phyloP scores from a whole-genome alignment of 441 rosid genomes.

The Dalechampia spathulata region DNA sequence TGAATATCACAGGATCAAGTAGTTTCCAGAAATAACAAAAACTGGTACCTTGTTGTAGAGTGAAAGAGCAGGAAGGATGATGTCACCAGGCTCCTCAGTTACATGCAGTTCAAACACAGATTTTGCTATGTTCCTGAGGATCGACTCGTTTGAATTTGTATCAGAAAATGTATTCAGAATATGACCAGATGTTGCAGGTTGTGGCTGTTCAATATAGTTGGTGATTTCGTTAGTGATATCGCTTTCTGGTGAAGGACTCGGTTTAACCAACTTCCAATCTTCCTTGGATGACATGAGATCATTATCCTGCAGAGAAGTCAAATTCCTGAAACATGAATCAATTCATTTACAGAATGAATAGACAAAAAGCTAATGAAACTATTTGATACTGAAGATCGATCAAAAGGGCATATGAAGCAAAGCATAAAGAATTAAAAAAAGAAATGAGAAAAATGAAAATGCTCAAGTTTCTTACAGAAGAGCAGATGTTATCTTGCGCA shows the following conservation, averaged over 20 bases:
- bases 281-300: constrained; percentile 21
- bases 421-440: no score
- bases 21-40: constrained; percentile 5
- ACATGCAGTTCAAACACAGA: constrained; percentile 29
- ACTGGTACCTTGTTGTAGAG: constrained; percentile 13
- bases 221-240: constrained; percentile 14
- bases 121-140: constrained; percentile 31
- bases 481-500: constrained; percentile 21
- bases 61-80: no score
- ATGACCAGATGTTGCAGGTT: constrained; percentile 9
- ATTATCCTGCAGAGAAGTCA: constrained; percentile 31
- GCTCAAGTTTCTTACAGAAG: constrained; percentile 28
- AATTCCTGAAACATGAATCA: background rate
- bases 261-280: constrained; percentile 25
- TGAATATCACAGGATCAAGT: background rate
- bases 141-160: constrained; percentile 24
- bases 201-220: constrained; percentile 12
- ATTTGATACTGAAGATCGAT: no score
- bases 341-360: background rate
- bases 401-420: no score
- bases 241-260: constrained; percentile 14
- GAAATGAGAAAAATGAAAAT: background rate
- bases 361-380: no score
- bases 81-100: constrained; percentile 18
- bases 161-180: constrained; percentile 14